A percentile compares a stretch with the other conserved stretches of the same genome.
phyloP scores from a whole-genome alignment of 2,329 filamentous ascomycete genomes.

The Alternaria novae-zelandiae region DNA sequence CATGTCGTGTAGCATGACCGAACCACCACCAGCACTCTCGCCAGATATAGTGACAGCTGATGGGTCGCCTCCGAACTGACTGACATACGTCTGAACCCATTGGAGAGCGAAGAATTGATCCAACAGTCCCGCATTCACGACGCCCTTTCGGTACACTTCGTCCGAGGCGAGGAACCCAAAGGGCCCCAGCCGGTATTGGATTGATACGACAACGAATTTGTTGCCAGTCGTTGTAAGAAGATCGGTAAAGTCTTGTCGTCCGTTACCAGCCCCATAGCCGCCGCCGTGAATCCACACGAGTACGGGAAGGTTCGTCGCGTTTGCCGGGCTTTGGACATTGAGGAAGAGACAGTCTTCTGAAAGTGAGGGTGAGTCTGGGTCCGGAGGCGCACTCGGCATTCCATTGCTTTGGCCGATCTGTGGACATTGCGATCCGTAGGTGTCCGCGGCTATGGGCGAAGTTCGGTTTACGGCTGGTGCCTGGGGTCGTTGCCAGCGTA shows the following conservation, averaged over 20 bases:
- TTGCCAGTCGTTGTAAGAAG: constrained; percentile 56
- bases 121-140: constrained; percentile 50
- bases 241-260: constrained; percentile 44
- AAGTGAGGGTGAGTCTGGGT: neutral
- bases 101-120: constrained; percentile 60
- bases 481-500: constrained; percentile 27
- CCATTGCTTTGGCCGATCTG: constrained; percentile 1
- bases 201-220: constrained; percentile 55
- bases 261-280: constrained; percentile 49
- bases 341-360: constrained; percentile 48
- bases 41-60: constrained; percentile 44
- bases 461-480: constrained; percentile 15
- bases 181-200: constrained; percentile 59
- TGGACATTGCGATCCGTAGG: constrained; percentile 10
- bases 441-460: neutral
- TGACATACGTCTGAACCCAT: constrained; percentile 60
- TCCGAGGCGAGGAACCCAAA: constrained; percentile 53
- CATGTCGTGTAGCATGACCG: constrained; percentile 37
- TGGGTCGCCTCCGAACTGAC: constrained; percentile 33
- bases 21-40: constrained; percentile 43
- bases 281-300: constrained; percentile 37
- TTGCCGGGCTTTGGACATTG: constrained; percentile 41
- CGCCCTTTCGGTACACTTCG: constrained; percentile 47
- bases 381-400: neutral
- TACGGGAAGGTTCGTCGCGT: constrained; percentile 37